Conservation (phyloP, 2,329 filamentous ascomycete genomes). For the Fusarium marasasianum region DNA sequence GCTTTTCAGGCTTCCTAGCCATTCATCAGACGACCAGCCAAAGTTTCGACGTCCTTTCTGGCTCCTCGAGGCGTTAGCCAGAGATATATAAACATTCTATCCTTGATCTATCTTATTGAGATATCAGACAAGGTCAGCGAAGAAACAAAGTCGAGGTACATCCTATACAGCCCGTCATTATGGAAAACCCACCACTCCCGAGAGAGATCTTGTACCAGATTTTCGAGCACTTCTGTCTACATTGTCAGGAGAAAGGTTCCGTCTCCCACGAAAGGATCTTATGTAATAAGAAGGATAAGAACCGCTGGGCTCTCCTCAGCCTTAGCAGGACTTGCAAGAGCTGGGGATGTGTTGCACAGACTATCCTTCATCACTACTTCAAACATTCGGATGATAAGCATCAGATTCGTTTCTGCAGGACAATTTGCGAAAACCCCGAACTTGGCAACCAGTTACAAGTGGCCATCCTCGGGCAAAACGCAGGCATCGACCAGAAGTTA, state of each 20-base stretch:
- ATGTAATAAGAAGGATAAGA: background rate
- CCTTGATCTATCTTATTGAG: background rate
- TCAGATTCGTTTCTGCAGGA: background rate
- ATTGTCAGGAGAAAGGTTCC: constrained; percentile 1
- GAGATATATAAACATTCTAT: background rate
- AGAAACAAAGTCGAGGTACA: background rate
- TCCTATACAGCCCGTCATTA: background rate
- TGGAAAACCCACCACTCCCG: background rate
- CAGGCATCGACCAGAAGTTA: too few relatives aligned
- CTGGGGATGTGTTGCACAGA: background rate
- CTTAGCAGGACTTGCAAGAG: background rate
- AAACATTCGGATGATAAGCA: background rate
- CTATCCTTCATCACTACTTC: constrained; percentile 14
- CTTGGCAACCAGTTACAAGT: background rate
- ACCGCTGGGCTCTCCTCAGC: background rate
- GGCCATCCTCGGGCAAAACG: background rate
- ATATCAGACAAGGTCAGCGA: background rate
- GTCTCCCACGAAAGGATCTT: background rate
- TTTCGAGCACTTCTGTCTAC: constrained; percentile 11
- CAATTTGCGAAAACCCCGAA: background rate
- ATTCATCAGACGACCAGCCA: background rate
- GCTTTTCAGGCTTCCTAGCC: too few relatives aligned
- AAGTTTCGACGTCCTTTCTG: background rate
- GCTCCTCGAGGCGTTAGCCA: background rate
- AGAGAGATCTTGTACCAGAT: background rate